Evolutionary conservation across 1,284 basidiomycete species (phyloP).

Genomic region (Cutaneotrichosporon sp.): DNA sequence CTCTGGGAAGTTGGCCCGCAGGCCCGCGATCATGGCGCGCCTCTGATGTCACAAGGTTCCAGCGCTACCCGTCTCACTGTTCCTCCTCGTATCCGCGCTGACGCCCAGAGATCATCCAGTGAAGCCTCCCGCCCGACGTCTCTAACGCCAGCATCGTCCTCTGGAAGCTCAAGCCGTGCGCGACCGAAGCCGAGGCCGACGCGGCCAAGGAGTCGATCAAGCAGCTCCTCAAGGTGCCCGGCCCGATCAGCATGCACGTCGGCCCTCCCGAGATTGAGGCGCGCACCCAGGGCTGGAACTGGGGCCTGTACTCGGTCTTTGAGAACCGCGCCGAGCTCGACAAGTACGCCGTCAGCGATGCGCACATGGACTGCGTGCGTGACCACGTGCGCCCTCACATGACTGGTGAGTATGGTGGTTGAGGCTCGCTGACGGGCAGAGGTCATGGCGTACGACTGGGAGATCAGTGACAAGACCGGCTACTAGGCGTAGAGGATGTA

Average conservation of each 20-base stretch:
- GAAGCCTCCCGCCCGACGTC: neutral
- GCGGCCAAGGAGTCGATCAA: constrained; percentile 38
- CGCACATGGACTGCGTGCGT: constrained; percentile 44
- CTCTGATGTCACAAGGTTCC: neutral
- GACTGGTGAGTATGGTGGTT: constrained; percentile 38
- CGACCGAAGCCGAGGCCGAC: constrained; percentile 32
- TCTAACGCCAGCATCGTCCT: constrained; percentile 40
- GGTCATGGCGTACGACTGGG: constrained; percentile 53
- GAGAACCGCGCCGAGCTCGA: constrained; percentile 40
- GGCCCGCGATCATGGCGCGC: neutral
- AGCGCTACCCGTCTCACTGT: neutral
- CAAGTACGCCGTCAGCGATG: constrained; percentile 49
- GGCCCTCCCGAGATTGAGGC: constrained; percentile 47
- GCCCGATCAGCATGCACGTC: constrained; percentile 38
- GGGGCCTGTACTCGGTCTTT: constrained; percentile 52
- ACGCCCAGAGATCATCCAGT: constrained; percentile 45
- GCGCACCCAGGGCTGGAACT: constrained; percentile 50
- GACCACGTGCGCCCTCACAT: constrained; percentile 46
- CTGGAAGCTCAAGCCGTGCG: constrained; percentile 44
- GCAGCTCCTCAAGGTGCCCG: constrained; percentile 43
- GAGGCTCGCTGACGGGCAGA: constrained; percentile 27
- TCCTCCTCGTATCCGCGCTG: neutral
- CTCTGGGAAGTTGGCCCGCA: too few species aligned
- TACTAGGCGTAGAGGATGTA: constrained; percentile 8
- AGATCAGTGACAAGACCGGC: constrained; percentile 38